phyloP scores from a whole-genome alignment of 129 eudicot species.

The Flaveria linearis region DNA sequence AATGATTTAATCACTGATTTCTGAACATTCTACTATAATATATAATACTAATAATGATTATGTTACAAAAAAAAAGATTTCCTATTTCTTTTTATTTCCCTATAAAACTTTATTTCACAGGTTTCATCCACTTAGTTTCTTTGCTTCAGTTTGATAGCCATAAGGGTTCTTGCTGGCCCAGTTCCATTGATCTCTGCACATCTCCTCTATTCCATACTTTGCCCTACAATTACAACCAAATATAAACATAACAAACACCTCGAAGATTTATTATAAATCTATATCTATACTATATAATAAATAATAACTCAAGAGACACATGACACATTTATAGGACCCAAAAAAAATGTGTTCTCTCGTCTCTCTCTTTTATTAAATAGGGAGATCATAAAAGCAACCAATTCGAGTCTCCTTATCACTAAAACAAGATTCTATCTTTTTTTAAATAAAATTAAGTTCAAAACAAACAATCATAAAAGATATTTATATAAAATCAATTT shows the following conservation, averaged over 20 bases:
- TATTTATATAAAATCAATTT: too few relatives aligned
- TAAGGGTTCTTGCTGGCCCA: constrained; percentile 95
- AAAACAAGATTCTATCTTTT: too few relatives aligned
- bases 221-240: constrained; percentile 55
- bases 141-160: constrained; percentile 51
- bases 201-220: constrained; percentile 73
- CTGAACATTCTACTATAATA: not conserved
- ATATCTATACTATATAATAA: too few relatives aligned
- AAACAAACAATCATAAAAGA: too few relatives aligned
- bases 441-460: too few relatives aligned
- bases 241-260: not conserved
- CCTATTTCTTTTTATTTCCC: constrained; percentile 8
- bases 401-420: too few relatives aligned
- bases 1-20: not conserved
- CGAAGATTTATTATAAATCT: too few relatives aligned
- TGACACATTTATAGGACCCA: too few relatives aligned
- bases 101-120: not conserved
- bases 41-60: not conserved
- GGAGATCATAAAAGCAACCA: too few relatives aligned
- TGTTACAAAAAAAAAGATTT: not conserved
- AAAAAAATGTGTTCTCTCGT: too few relatives aligned
- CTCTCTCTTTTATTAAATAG: too few relatives aligned
- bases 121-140: constrained; percentile 8
- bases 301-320: too few relatives aligned
- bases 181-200: constrained; percentile 95